Evolutionary conservation across 2,329 filamentous ascomycete species (phyloP), one percentile per base, ranked within the genome.

Genomic region (Cladosporium halotolerans): DNA sequence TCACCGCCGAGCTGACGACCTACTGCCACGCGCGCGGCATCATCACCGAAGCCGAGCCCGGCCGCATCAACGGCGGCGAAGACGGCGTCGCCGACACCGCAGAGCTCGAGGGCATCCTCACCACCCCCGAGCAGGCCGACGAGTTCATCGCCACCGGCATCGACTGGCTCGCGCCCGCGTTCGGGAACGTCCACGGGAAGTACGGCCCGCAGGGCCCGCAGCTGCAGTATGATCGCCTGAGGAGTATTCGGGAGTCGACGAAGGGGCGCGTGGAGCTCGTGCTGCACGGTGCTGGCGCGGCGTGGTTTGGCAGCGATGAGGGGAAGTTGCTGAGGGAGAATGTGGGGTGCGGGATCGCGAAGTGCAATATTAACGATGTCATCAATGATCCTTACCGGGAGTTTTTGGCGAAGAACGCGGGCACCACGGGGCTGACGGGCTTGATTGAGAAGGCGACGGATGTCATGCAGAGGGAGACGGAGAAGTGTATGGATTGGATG

Each of bases 351-450:
- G 79, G 79, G 0, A 72, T 78, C n/a, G 70, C 74, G 19, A 81
- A 82, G 64, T 68, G 81, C 55, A 83, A 83, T 56, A 78, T 83
- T 2, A 83, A 83, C 58, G 78, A 76, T 64, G 60, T 76, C 34
- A 70, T 80, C 16, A 66, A 77, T 11, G 72, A 77, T 51, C 70
- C 64, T 23, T 62, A 65, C 43, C 47, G 61, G 36, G 58, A 63
- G 31, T 54, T 59, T 39, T 34, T 61, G 23, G 56, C 61, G 39
- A 58, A 55, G 49, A 57, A 59, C 39, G 55, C 60, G 7, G 55
- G 41, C 5, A 62, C 56, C 14, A 52, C 60, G 46, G 54, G 56
- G 7, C 58, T 66, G 28, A 68, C 65, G 10, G 57, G 58, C 32
- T 55, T 68, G 38, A 63, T 67, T 45, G 64, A 68, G 43, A 57